Conservation (phyloP, 2,329 filamentous ascomycete genomes). For the Periconia sp. region DNA sequence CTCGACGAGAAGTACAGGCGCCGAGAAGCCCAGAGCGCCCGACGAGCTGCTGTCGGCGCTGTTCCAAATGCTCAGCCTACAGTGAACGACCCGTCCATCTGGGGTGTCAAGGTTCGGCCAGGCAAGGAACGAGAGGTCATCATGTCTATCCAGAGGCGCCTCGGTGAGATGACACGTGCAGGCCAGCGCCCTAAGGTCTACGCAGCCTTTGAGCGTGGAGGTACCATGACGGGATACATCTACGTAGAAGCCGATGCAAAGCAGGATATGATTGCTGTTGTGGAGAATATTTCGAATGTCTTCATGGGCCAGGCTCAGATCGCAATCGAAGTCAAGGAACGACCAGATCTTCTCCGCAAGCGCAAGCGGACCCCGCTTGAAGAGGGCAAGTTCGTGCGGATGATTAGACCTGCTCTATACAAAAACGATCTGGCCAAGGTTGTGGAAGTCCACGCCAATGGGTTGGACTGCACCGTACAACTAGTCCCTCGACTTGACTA, state of each 20-base stretch:
- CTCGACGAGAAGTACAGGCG: constrained; percentile 88
- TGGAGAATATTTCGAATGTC: constrained; percentile 86
- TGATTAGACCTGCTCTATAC: constrained; percentile 81
- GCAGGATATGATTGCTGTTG: constrained; percentile 80
- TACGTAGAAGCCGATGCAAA: constrained; percentile 92
- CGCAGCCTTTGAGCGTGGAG: constrained; percentile 87
- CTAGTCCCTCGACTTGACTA: constrained; percentile 94
- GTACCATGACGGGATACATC: constrained; percentile 90
- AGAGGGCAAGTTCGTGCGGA: constrained; percentile 89
- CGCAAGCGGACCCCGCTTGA: constrained; percentile 81
- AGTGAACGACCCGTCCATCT: constrained; percentile 95
- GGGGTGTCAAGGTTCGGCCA: constrained; percentile 90
- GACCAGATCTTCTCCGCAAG: constrained; percentile 92
- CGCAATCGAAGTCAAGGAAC: constrained; percentile 93
- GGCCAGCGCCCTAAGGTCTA: constrained; percentile 85
- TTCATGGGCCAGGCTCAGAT: constrained; percentile 88
- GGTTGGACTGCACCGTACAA: constrained; percentile 83
- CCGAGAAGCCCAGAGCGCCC: constrained; percentile 52
- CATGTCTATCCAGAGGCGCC: constrained; percentile 84
- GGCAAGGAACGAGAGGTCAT: constrained; percentile 95
- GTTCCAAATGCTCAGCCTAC: constrained; percentile 77
- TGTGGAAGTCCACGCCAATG: constrained; percentile 90
- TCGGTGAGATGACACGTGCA: constrained; percentile 78
- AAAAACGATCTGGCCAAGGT: constrained; percentile 90
- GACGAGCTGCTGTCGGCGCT: constrained; percentile 35